Base-by-base conservation (phyloP, 1,284 basidiomycete genomes). In the Cutaneotrichosporon arboriforme region DNA sequence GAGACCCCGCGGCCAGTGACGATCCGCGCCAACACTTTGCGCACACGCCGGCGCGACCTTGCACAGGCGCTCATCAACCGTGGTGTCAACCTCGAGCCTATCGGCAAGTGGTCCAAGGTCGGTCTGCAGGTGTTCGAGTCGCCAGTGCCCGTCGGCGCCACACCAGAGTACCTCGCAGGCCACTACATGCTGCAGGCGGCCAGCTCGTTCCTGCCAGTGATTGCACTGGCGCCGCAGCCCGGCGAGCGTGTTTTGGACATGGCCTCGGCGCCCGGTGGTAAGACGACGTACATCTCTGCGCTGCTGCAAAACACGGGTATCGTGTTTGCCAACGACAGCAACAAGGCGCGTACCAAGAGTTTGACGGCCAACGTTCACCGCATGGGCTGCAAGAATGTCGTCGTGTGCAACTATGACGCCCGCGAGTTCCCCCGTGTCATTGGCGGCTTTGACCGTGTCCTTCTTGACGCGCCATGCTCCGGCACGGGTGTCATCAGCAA, bases 131-230 rank as follows among this genome's bases (percentile, higher is more conserved):
- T 99, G 2, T 98, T 98, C 68, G 96, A 98, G 76, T 92, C 88
- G 61, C 84, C 83, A 53, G 93, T 99, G 4, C 96, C 96, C 2
- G 88, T 99, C 57, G 91, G 84, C 69, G 96, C 96, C 4, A 98
- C 96, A 3, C 96, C 96, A 7, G 96, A 99, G 77, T 99, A 99
- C 75, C 84, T 99, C 35, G 92, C 94, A 0, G 96, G 96, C 3
- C 93, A 99, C 73, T 99, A 99, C 78, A 98, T 99, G 90, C 87
- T 98, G 17, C 96, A 99, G 78, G 91, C 96, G 4, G 96, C 96
- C 4, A 96, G 92, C 7, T 97, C 93, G 1, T 97, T 99, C 81
- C 81, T 99, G n/a, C 96, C 96, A 40, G 94, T 97, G 64, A 93
- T 98, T 63, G 91, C 96, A 1, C 84, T 99, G 36, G 80, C 84